phyloP scores from a whole-genome alignment of 2,329 filamentous ascomycete genomes.

The Paradendryphiella salina region DNA sequence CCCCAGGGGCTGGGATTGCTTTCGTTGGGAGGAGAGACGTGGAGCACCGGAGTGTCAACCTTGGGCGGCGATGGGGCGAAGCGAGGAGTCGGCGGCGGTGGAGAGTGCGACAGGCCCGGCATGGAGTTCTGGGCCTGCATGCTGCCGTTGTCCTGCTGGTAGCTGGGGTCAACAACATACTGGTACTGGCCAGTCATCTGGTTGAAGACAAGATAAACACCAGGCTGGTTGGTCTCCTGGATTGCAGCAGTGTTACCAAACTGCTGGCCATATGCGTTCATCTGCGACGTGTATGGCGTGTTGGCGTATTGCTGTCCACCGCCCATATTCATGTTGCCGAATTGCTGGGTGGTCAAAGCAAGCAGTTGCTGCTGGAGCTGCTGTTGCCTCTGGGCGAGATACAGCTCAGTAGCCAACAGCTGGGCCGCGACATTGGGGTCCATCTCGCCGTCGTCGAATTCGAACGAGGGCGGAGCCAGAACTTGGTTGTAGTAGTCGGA shows the following conservation, averaged over 20 bases:
- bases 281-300: slow-evolving; percentile 58
- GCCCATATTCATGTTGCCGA: slow-evolving; percentile 67
- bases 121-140: slow-evolving; percentile 20
- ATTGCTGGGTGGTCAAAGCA: slow-evolving; percentile 65
- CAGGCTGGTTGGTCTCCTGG: slow-evolving; percentile 69
- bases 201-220: slow-evolving; percentile 82
- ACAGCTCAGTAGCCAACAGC: slow-evolving; percentile 86
- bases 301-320: slow-evolving; percentile 54
- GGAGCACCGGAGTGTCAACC: slow-evolving; percentile 61
- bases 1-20: slow-evolving; percentile 56
- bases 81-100: slow-evolving; percentile 52
- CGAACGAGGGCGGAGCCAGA: slow-evolving; percentile 78
- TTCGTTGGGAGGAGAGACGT: slow-evolving; percentile 77
- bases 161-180: slow-evolving; percentile 73
- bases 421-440: slow-evolving; percentile 87
- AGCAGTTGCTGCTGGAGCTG: slow-evolving; percentile 91
- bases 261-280: slow-evolving; percentile 67
- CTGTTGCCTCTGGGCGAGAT: slow-evolving; percentile 92
- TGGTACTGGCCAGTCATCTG: slow-evolving; percentile 81
- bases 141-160: slow-evolving; percentile 49
- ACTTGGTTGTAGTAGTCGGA: slow-evolving; percentile 76
- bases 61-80: slow-evolving; percentile 46
- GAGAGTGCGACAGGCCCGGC: slow-evolving; percentile 51
- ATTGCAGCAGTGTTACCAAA: slow-evolving; percentile 68
- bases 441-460: slow-evolving; percentile 71